phyloP scores from a whole-genome alignment of 2,329 filamentous ascomycete species.

The Aspergillus fumigatus region DNA sequence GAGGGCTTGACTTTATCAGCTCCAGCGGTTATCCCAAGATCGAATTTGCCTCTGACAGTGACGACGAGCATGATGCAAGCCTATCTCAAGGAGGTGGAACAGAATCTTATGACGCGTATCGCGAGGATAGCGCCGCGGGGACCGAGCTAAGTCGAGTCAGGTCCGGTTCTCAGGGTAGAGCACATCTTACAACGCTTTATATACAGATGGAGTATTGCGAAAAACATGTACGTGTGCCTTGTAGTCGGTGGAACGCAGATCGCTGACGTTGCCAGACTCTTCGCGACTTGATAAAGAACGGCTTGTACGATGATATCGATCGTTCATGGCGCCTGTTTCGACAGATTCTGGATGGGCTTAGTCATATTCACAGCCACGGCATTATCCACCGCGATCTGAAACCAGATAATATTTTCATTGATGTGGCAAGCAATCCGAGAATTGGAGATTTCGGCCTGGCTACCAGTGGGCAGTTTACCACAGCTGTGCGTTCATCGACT shows the following conservation, averaged over 20 bases:
- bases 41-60: slow-evolving; percentile 62
- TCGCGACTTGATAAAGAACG: slow-evolving; percentile 76
- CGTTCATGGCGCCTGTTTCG: slow-evolving; percentile 88
- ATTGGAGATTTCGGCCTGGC: slow-evolving; percentile 96
- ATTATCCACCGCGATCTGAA: slow-evolving; percentile 97
- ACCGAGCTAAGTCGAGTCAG: slow-evolving; percentile 38
- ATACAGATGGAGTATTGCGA: slow-evolving; percentile 99
- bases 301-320: slow-evolving; percentile 66
- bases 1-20: slow-evolving; percentile 89
- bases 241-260: neutral
- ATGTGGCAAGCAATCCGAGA: slow-evolving; percentile 81
- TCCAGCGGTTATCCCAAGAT: slow-evolving; percentile 73
- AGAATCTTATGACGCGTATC: slow-evolving; percentile 19
- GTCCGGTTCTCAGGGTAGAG: slow-evolving; percentile 47
- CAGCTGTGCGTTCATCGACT: slow-evolving; percentile 35
- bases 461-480: slow-evolving; percentile 68
- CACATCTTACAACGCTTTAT: slow-evolving; percentile 72
- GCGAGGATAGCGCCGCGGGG: slow-evolving; percentile 23
- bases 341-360: slow-evolving; percentile 83
- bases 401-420: slow-evolving; percentile 96
- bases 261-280: slow-evolving; percentile 56
- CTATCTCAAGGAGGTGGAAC: slow-evolving; percentile 31
- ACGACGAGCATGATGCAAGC: slow-evolving; percentile 40
- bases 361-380: slow-evolving; percentile 81
- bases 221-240: slow-evolving; percentile 59